These are phyloP conservation scores for Fusarium graminum DNA, from an alignment of 2,329 filamentous ascomycete genomes.

Conservation along the genomic window DNA sequence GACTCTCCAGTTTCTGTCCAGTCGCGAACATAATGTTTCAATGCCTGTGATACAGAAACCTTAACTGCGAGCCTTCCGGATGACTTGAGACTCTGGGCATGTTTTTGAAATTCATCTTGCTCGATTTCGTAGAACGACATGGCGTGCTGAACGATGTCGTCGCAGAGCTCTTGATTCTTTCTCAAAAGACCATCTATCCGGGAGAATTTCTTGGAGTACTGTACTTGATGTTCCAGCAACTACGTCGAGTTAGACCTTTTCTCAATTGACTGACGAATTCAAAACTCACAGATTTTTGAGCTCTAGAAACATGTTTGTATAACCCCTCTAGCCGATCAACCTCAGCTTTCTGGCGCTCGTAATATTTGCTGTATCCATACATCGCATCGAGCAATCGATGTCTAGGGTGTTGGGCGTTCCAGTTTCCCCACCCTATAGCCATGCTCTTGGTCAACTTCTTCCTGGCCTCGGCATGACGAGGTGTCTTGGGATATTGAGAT, in stretches of 20 bases:
- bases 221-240: slow-evolving; percentile 67
- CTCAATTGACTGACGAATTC: accelerated
- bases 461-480: slow-evolving; percentile 51
- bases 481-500: slow-evolving; percentile 36
- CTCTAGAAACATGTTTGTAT: slow-evolving; percentile 54
- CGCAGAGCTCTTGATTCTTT: slow-evolving; percentile 61
- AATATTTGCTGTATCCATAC: slow-evolving; percentile 55
- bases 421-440: slow-evolving; percentile 48
- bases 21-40: slow-evolving; percentile 70
- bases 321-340: slow-evolving; percentile 53
- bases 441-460: slow-evolving; percentile 50
- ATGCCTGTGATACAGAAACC: slow-evolving; percentile 63
- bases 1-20: slow-evolving; percentile 63
- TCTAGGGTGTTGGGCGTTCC: slow-evolving; percentile 55
- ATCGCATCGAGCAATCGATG: slow-evolving; percentile 58
- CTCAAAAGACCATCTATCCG: slow-evolving; percentile 58
- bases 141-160: slow-evolving; percentile 60
- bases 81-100: slow-evolving; percentile 56
- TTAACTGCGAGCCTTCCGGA: slow-evolving; percentile 58
- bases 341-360: slow-evolving; percentile 54
- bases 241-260: slow-evolving; percentile 29
- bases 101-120: slow-evolving; percentile 59
- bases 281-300: slow-evolving; percentile 50
- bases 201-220: slow-evolving; percentile 68
- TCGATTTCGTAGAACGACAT: slow-evolving; percentile 62